These are phyloP conservation scores for Penicillium griseofulvum DNA, from an alignment of 2,329 filamentous ascomycete genomes.

Conservation along the genomic window DNA sequence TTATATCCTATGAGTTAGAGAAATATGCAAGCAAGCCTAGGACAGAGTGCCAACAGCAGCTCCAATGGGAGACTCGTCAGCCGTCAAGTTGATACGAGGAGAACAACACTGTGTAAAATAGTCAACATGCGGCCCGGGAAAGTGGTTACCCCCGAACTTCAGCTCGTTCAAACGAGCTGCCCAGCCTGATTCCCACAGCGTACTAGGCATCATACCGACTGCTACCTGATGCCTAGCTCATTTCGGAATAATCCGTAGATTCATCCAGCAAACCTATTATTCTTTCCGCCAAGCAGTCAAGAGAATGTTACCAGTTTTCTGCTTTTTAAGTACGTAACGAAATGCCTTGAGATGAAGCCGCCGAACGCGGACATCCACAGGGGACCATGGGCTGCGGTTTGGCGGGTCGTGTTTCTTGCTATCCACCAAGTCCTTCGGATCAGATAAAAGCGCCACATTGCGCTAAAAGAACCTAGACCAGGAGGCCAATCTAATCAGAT, in stretches of 20 bases:
- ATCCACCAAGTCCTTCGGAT: not conserved
- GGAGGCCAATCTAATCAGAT: slow-evolving; percentile 3
- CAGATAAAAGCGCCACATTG: slow-evolving; percentile 4
- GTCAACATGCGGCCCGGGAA: no score
- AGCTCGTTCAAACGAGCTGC: no score
- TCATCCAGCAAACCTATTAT: not conserved
- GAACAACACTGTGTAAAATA: no score
- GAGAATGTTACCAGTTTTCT: not conserved
- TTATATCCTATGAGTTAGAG: not conserved
- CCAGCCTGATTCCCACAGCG: no score
- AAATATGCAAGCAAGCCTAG: not conserved
- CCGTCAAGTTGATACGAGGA: no score
- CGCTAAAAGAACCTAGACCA: not conserved
- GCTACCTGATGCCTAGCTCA: not conserved
- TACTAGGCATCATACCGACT: not conserved
- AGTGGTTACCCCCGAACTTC: no score
- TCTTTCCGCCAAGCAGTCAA: not conserved
- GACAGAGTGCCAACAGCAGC: no score
- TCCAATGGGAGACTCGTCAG: no score
- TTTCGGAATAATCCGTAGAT: not conserved
- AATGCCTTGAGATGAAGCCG: not conserved
- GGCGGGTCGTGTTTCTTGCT: not conserved
- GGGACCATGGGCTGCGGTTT: not conserved
- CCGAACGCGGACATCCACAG: not conserved
- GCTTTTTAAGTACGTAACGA: not conserved